These are phyloP conservation scores for Colletotrichum scovillei DNA, from an alignment of 2,329 filamentous ascomycete genomes.

Conservation along the genomic window DNA sequence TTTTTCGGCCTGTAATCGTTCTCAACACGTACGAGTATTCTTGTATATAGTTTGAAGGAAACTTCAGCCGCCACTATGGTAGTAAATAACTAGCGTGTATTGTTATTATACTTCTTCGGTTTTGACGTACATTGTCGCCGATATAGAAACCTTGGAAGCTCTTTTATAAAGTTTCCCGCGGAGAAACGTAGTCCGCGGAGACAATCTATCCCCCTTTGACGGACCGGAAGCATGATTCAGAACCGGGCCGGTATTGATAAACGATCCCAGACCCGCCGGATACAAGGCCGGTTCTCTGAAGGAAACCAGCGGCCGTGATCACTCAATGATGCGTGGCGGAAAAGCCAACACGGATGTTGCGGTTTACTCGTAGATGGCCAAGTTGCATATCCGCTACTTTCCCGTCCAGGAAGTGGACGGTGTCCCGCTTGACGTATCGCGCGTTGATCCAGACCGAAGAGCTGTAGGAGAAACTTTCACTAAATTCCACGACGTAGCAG, in stretches of 20 bases:
- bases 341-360: background rate
- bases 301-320: background rate
- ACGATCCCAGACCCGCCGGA: background rate
- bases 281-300: no score
- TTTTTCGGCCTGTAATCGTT: constrained; percentile 25
- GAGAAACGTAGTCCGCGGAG: background rate
- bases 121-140: background rate
- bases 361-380: no score
- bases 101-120: background rate
- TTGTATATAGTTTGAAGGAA: constrained; percentile 5
- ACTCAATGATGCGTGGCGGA: background rate
- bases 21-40: background rate
- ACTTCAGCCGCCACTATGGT: background rate
- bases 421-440: no score
- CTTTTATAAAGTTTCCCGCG: background rate
- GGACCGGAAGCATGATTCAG: background rate
- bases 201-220: background rate
- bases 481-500: no score
- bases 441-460: no score
- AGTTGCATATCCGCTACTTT: no score
- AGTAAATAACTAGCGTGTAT: background rate
- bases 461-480: no score
- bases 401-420: no score
- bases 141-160: background rate
- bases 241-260: background rate